phyloP scores from a whole-genome alignment of 768 basidiomycete genomes.

The Leccinum disarticulatum region DNA sequence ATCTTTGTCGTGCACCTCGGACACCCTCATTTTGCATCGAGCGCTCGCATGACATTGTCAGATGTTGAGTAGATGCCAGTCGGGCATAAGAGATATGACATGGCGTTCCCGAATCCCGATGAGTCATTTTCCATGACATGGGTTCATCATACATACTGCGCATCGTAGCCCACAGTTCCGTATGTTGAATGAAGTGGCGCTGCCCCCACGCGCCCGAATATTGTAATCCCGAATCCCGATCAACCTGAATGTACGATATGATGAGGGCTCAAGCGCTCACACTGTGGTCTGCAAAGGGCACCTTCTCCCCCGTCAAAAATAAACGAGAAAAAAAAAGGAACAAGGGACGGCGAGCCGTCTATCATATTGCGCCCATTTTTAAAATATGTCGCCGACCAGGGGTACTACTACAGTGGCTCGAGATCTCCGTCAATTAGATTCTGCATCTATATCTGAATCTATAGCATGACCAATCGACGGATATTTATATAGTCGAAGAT shows the following conservation, averaged over 20 bases:
- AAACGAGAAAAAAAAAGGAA: neutral
- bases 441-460: neutral
- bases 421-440: conserved; percentile 1
- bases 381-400: neutral
- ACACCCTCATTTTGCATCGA: neutral
- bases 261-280: neutral
- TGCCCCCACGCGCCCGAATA: no score
- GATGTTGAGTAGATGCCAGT: neutral
- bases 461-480: neutral
- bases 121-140: no score
- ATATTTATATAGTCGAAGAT: neutral
- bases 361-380: neutral
- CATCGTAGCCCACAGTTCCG: neutral
- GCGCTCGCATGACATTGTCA: neutral
- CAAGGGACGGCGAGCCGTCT: neutral
- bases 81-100: neutral
- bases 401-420: neutral
- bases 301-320: no score
- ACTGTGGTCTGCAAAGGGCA: neutral
- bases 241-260: no score
- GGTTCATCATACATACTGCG: neutral
- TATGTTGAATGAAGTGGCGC: neutral
- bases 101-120: neutral
- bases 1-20: conserved; percentile 2
- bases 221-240: no score